A percentile compares a stretch with the other conserved stretches of the same genome.
Evolutionary conservation across 495 filamentous ascomycete species (phyloP).

Genomic region (Penicillium maclennaniae): DNA sequence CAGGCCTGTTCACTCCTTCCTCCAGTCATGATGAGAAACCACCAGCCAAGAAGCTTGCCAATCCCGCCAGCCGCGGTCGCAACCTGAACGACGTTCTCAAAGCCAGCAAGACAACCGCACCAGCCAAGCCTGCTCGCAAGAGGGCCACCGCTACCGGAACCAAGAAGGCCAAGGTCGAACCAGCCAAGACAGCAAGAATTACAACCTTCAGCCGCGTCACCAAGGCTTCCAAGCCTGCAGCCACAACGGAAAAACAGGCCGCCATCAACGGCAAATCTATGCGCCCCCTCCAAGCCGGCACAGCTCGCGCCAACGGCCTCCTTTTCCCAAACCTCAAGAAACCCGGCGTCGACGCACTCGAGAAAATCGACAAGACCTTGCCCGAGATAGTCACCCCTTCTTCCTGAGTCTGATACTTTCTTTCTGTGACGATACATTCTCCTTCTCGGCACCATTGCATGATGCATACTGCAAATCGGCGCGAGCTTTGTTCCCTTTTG

Average conservation of each 20-base stretch:
- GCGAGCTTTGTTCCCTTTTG: neutral
- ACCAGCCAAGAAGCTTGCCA: slow-evolving; percentile 18
- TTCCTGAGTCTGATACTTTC: neutral
- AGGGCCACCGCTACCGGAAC: slow-evolving; percentile 11
- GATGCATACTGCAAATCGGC: slow-evolving; percentile 3
- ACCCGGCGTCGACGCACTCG: slow-evolving; percentile 6
- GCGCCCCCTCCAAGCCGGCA: slow-evolving; percentile 37
- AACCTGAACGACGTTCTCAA: slow-evolving; percentile 32
- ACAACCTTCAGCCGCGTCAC: slow-evolving; percentile 38
- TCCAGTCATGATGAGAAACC: slow-evolving; percentile 43
- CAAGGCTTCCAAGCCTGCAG: slow-evolving; percentile 28
- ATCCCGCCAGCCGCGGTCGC: slow-evolving; percentile 30
- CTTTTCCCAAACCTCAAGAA: slow-evolving; percentile 26
- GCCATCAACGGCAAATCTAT: slow-evolving; percentile 30
- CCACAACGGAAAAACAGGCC: slow-evolving; percentile 25
- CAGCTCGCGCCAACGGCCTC: slow-evolving; percentile 40
- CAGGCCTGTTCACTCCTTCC: slow-evolving; percentile 62
- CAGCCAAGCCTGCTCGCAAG: slow-evolving; percentile 20
- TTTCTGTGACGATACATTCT: neutral
- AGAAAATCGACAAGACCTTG: neutral
- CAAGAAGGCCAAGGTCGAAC: slow-evolving; percentile 24
- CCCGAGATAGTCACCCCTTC: neutral
- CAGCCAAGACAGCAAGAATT: slow-evolving; percentile 14
- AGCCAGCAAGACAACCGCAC: slow-evolving; percentile 7
- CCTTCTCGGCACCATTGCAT: slow-evolving; percentile 1